Conservation (phyloP, 441 rosid genomes). For the Isatis lusitanica region DNA sequence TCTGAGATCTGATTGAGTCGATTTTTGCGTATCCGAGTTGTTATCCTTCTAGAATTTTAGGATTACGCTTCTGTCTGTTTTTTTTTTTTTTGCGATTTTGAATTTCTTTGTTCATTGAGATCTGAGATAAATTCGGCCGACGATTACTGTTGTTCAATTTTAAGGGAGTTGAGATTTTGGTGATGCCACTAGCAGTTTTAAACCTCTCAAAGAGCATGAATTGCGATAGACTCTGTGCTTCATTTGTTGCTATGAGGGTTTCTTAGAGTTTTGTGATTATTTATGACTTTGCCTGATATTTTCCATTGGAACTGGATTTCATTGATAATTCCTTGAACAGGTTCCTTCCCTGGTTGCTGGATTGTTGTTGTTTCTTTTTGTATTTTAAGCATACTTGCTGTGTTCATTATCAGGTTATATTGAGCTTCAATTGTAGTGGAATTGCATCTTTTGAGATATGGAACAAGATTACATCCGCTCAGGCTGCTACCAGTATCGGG, state of each 20-base stretch:
- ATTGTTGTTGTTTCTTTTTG: neutral
- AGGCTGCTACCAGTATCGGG: slow-evolving; percentile 63
- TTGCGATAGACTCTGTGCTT: neutral
- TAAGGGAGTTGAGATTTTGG: neutral
- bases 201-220: neutral
- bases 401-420: slow-evolving; percentile 51
- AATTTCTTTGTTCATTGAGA: neutral
- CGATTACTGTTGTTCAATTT: neutral
- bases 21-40: neutral
- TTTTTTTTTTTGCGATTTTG: neutral
- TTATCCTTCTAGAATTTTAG: neutral
- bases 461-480: slow-evolving; percentile 63
- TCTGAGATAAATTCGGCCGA: neutral
- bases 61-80: neutral
- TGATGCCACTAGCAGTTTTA: neutral
- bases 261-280: neutral
- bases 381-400: neutral
- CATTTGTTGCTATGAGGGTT: neutral
- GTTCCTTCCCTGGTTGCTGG: neutral
- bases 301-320: too few relatives aligned
- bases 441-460: slow-evolving; percentile 57
- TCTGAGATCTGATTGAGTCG: slow-evolving; percentile 1
- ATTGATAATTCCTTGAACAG: neutral
- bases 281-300: neutral
- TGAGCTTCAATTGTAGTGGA: slow-evolving; percentile 49